These are phyloP conservation scores for Carallia pectinifolia DNA, from an alignment of 345 rosid species.

Conservation along the genomic window DNA sequence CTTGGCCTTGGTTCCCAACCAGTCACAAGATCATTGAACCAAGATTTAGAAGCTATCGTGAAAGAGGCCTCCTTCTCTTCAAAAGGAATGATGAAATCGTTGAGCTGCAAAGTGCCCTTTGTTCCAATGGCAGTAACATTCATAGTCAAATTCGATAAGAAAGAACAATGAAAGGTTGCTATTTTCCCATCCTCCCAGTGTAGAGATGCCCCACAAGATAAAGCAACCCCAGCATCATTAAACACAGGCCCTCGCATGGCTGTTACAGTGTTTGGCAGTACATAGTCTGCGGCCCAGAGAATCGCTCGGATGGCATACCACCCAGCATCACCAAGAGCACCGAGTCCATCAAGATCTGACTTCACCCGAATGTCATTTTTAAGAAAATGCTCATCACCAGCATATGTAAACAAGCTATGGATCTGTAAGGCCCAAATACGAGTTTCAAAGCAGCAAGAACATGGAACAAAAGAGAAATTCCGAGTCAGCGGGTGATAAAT, in stretches of 20 bases:
- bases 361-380: conserved; percentile 38
- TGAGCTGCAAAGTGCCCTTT: conserved; percentile 54
- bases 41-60: conserved; percentile 38
- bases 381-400: conserved; percentile 26
- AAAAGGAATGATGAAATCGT: conserved; percentile 66
- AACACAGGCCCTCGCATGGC: conserved; percentile 48
- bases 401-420: conserved; percentile 43
- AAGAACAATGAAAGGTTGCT: conserved; percentile 60
- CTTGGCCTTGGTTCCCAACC: conserved; percentile 42
- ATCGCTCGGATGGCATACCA: conserved; percentile 68
- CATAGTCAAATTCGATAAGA: conserved; percentile 72
- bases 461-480: too few relatives aligned
- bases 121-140: conserved; percentile 64
- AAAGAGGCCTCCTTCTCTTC: conserved; percentile 60
- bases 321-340: conserved; percentile 65
- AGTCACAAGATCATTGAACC: conserved; percentile 53
- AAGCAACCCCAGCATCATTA: conserved; percentile 52
- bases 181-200: conserved; percentile 38
- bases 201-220: conserved; percentile 60
- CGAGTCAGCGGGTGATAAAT: too few relatives aligned
- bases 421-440: conserved; percentile 22
- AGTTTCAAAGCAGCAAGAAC: too few relatives aligned
- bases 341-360: conserved; percentile 53
- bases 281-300: conserved; percentile 56
- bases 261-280: conserved; percentile 46